Percentiles rank a stretch among this genome's conserved stretches.
Evolutionary conservation across 257 asterid genomes (phyloP).

Genomic region (Agastache rugosa): DNA sequence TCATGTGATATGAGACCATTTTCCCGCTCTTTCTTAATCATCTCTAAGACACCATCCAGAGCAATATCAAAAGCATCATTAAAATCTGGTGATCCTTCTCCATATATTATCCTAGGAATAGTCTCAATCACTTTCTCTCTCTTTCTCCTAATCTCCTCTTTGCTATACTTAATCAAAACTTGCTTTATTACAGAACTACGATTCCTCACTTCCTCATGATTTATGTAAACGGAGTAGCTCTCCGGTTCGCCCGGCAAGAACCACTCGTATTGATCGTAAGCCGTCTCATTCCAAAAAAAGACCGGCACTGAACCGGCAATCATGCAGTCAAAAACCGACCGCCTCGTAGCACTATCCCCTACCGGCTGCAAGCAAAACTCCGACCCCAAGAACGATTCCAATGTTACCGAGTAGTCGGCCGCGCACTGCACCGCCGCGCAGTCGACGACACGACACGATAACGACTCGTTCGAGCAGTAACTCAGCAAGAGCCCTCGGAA

Average conservation of each 20-base stretch:
- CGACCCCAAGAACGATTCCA: not conserved
- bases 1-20: no score
- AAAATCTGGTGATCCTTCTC: slow-evolving; percentile 28
- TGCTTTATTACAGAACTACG: slow-evolving; percentile 35
- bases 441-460: not conserved
- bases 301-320: slow-evolving; percentile 10
- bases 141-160: slow-evolving; percentile 42
- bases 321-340: slow-evolving; percentile 22
- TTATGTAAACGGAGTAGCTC: slow-evolving; percentile 49
- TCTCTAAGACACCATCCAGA: slow-evolving; percentile 40
- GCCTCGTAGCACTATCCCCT: slow-evolving; percentile 9
- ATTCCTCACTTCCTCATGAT: slow-evolving; percentile 37
- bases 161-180: slow-evolving; percentile 42
- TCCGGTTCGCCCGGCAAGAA: slow-evolving; percentile 45
- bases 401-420: not conserved
- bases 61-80: slow-evolving; percentile 53
- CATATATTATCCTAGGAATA: slow-evolving; percentile 47
- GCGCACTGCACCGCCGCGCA: not conserved
- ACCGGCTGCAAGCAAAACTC: slow-evolving; percentile 14
- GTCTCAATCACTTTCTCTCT: slow-evolving; percentile 51
- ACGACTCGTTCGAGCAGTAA: slow-evolving; percentile 37
- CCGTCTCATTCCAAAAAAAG: not conserved
- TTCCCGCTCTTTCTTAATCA: slow-evolving; percentile 34
- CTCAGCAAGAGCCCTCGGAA: slow-evolving; percentile 38
- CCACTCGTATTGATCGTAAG: slow-evolving; percentile 10